phyloP scores from a whole-genome alignment of 2,329 filamentous ascomycete species.

The Diplodia mutila region DNA sequence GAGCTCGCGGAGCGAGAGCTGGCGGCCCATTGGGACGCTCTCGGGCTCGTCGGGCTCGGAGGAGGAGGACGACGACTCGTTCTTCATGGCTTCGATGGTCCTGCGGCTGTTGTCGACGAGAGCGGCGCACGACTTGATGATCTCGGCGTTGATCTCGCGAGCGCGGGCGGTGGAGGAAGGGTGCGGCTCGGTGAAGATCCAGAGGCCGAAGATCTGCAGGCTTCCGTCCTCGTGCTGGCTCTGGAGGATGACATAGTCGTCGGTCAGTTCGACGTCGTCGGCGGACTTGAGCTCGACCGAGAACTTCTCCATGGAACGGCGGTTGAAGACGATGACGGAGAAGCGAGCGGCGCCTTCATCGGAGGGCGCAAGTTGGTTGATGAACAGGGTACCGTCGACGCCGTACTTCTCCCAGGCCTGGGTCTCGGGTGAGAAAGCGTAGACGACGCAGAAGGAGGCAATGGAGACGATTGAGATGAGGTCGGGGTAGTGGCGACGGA shows the following conservation, averaged over 20 bases:
- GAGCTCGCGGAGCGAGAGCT: conserved; percentile 57
- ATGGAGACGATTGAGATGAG: conserved; percentile 76
- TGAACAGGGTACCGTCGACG: conserved; percentile 85
- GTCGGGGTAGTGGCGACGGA: conserved; percentile 77
- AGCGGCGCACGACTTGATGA: conserved; percentile 60
- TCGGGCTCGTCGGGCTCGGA: conserved; percentile 37
- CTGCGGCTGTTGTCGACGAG: conserved; percentile 56
- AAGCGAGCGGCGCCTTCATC: conserved; percentile 47
- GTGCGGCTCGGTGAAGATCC: conserved; percentile 66
- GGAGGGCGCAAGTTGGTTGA: conserved; percentile 64
- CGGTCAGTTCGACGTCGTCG: conserved; percentile 52
- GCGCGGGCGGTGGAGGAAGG: conserved; percentile 58
- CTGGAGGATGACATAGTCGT: conserved; percentile 65
- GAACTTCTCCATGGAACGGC: conserved; percentile 55
- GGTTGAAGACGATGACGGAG: conserved; percentile 52
- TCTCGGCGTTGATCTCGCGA: conserved; percentile 55
- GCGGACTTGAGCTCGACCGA: conserved; percentile 46
- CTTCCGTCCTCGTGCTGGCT: conserved; percentile 41
- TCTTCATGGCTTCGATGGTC: conserved; percentile 36
- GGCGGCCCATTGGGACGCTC: conserved; percentile 57
- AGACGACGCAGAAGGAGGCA: conserved; percentile 84
- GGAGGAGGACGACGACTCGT: conserved; percentile 26
- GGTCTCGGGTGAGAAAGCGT: conserved; percentile 70
- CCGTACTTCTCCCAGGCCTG: conserved; percentile 82
- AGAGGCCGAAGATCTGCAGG: conserved; percentile 61